These are phyloP conservation scores for Teunomyces barrocoloradensis DNA, from an alignment of 805 yeast genomes.

Conservation along the genomic window DNA sequence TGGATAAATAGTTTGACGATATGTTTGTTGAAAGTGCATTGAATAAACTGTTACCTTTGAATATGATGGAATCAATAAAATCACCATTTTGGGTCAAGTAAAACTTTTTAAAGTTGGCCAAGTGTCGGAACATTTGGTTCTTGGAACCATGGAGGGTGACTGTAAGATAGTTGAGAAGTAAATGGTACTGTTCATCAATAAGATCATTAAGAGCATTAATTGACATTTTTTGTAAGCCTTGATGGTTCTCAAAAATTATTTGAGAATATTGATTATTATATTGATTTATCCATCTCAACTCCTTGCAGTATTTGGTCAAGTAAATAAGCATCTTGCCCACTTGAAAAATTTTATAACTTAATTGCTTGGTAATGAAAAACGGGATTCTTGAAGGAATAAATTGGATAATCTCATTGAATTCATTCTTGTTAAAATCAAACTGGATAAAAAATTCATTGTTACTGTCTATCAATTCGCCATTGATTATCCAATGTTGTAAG, in stretches of 20 bases:
- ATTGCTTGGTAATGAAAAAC: constrained; percentile 36
- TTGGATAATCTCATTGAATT: constrained; percentile 34
- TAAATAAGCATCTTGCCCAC: constrained; percentile 74
- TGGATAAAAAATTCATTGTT: constrained; percentile 62
- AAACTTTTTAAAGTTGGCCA: constrained; percentile 62
- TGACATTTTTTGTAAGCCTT: constrained; percentile 33
- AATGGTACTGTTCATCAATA: constrained; percentile 45
- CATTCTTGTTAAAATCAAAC: constrained; percentile 26
- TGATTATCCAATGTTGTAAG: constrained; percentile 62
- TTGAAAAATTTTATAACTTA: constrained; percentile 50
- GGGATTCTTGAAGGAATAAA: constrained; percentile 42
- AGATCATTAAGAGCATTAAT: constrained; percentile 35
- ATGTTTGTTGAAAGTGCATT: constrained; percentile 61
- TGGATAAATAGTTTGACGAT: constrained; percentile 63
- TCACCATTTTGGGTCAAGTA: constrained; percentile 78
- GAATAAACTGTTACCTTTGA: constrained; percentile 52
- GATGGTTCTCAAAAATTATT: constrained; percentile 26
- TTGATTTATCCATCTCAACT: constrained; percentile 59
- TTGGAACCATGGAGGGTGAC: constrained; percentile 44
- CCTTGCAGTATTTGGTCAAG: constrained; percentile 62
- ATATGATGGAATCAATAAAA: constrained; percentile 64
- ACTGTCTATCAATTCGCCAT: constrained; percentile 59
- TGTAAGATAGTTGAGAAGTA: constrained; percentile 53
- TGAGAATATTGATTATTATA: constrained; percentile 35
- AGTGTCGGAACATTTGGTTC: constrained; percentile 48